These are phyloP conservation scores for Epithemia pelagica DNA, from an alignment of 108 stramenopile genomes.

Conservation along the genomic window DNA sequence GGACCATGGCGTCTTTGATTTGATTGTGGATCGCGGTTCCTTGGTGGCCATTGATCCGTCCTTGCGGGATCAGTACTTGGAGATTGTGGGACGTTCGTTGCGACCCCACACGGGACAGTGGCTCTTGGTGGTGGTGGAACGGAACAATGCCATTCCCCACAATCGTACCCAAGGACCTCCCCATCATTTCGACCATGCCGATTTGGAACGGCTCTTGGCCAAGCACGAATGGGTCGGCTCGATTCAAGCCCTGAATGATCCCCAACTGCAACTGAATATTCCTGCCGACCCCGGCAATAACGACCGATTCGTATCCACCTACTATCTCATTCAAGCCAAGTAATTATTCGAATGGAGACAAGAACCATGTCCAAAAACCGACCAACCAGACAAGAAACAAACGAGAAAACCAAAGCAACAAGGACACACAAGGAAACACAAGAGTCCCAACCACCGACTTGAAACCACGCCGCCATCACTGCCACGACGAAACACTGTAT, in stretches of 20 bases:
- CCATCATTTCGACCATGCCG: not conserved
- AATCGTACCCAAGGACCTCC: not conserved
- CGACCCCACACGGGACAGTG: slow-evolving; percentile 46
- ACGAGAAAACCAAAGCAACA: no score
- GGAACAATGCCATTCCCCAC: slow-evolving; percentile 44
- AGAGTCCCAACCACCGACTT: no score
- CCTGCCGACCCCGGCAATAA: no score
- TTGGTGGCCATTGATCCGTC: slow-evolving; percentile 74
- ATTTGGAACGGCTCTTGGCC: not conserved
- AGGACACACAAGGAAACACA: no score
- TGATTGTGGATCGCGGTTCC: slow-evolving; percentile 71
- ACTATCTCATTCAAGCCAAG: no score
- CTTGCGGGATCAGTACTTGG: slow-evolving; percentile 45
- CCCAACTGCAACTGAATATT: no score
- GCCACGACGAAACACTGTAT: no score
- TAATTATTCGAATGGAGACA: no score
- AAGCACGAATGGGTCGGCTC: not conserved
- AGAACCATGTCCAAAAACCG: no score
- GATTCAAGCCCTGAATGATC: not conserved
- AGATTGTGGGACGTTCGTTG: slow-evolving; percentile 39
- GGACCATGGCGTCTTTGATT: slow-evolving; percentile 41
- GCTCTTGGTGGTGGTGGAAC: slow-evolving; percentile 55
- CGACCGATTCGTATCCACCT: no score
- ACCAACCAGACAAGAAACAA: no score
- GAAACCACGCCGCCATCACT: no score